These are phyloP conservation scores for Chalciporus sphaerocephalus DNA, from an alignment of 768 basidiomycete species.

Conservation along the genomic window DNA sequence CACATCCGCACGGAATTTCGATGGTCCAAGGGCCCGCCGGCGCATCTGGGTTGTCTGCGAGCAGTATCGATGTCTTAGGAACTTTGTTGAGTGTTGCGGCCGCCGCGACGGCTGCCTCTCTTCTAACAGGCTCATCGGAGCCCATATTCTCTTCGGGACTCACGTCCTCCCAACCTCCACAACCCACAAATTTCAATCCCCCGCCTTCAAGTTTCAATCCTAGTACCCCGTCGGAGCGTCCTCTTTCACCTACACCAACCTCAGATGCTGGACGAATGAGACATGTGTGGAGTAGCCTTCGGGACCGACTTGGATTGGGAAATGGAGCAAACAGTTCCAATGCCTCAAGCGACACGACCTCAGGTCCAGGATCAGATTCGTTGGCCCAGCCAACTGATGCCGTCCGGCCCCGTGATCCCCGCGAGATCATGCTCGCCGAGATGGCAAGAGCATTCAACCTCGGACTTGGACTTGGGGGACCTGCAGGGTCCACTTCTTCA, in stretches of 20 bases:
- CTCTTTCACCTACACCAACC: constrained; percentile 42
- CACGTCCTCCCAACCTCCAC: constrained; percentile 32
- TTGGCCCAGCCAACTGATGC: constrained; percentile 10
- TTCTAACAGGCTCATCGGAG: constrained; percentile 68
- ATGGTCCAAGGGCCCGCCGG: constrained; percentile 25
- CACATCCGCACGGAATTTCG: constrained; percentile 22
- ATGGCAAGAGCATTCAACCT: constrained; percentile 79
- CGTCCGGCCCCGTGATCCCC: constrained; percentile 39
- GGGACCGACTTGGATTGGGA: constrained; percentile 61
- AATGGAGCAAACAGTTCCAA: constrained; percentile 15
- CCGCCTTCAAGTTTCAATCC: constrained; percentile 11
- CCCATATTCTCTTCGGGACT: constrained; percentile 58
- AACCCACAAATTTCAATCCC: constrained; percentile 11
- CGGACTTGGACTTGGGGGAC: constrained; percentile 49
- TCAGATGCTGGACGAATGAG: constrained; percentile 45
- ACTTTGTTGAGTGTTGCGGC: constrained; percentile 85
- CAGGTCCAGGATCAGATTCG: constrained; percentile 6
- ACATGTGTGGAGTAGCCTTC: constrained; percentile 62
- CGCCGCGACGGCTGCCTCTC: constrained; percentile 86
- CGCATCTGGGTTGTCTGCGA: constrained; percentile 51
- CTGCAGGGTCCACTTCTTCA: constrained; percentile 10
- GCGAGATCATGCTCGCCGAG: constrained; percentile 72
- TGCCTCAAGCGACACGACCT: constrained; percentile 9
- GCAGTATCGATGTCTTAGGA: constrained; percentile 77
- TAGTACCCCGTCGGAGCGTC: constrained; percentile 27